Evolutionary conservation across 768 basidiomycete genomes (phyloP).

Genomic region (Leccinum pellstonianum): DNA sequence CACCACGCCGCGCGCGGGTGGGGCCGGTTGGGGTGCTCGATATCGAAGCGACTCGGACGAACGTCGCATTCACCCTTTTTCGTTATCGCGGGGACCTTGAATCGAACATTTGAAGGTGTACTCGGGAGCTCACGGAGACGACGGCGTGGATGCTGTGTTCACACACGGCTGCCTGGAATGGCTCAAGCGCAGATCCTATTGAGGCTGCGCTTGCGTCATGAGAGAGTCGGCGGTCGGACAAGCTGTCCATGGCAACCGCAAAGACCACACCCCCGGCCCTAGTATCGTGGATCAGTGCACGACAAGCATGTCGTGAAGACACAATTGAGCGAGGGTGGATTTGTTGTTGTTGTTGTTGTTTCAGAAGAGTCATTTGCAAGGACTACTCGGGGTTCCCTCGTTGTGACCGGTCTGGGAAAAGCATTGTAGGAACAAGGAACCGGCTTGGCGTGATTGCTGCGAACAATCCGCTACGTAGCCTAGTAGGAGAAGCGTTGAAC

Average conservation of each 20-base stretch:
- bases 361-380: background rate
- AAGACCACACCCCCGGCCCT: background rate
- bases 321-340: background rate
- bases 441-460: slow-evolving; percentile 11
- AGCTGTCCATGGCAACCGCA: background rate
- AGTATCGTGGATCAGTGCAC: background rate
- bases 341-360: background rate
- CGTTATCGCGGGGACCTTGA: background rate
- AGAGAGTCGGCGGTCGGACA: background rate
- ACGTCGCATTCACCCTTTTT: background rate
- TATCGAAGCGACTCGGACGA: background rate
- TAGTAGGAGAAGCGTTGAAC: slow-evolving; percentile 2
- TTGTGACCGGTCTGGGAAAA: background rate
- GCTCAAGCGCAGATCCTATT: background rate
- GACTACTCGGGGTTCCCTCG: background rate
- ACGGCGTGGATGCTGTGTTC: background rate
- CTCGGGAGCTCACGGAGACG: background rate
- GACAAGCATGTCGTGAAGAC: background rate
- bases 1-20: background rate
- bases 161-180: background rate
- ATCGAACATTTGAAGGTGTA: background rate
- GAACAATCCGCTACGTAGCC: background rate
- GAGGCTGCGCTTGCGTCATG: slow-evolving; percentile 1
- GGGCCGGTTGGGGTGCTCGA: background rate
- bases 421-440: background rate